Base-by-base conservation (phyloP, 768 basidiomycete genomes). In the Mycena capillaripes region DNA sequence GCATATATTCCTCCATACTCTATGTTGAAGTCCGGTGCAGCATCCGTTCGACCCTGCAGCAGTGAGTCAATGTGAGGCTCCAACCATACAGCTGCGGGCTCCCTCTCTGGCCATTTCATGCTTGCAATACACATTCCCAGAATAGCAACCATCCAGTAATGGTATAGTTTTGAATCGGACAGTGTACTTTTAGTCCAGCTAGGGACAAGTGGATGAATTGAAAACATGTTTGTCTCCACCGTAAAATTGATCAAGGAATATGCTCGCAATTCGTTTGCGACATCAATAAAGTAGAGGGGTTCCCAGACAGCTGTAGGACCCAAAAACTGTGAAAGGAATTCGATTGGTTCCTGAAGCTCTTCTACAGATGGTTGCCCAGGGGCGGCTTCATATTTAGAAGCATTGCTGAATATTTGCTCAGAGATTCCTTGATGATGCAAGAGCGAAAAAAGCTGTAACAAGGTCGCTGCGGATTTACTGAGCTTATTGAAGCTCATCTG, bases 401-500 rank as follows among this genome's bases (percentile, higher is more conserved):
- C 62, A 25, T 12, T 9, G 2, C 8, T 38, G n/a, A 69, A 69
- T 25, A 60, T 69, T 17, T 59, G 4, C 27, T 69, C 57, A 9
- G 52, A 42, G 5, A 70, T 70, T 29, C 46, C 46, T n/a, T 57
- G 3, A 32, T 42, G 19, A 40, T 70, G 69, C 2, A 70, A 27
- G 36, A 70, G 61, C 0, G 60, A 55, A 27, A 50, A 62, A 7
- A 63, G 23, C 21, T 64, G 69, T 25, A 70, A 36, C 21, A 70
- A 27, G 12, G 1, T 29, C 12, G 46, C 58, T 29, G 69, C 69
- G 7, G 19, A 3, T 17, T 1, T 2, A 8, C 34, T 55, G n/a
- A 70, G 69, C 52, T 27, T 14, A 2, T 55, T 44, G 52, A 70
- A 70, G 34, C 61, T 64, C n/a, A 70, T 65, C 12, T 63, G 52